Conservation (phyloP, 331 rosid genomes). For the Telfairia occidentalis region DNA sequence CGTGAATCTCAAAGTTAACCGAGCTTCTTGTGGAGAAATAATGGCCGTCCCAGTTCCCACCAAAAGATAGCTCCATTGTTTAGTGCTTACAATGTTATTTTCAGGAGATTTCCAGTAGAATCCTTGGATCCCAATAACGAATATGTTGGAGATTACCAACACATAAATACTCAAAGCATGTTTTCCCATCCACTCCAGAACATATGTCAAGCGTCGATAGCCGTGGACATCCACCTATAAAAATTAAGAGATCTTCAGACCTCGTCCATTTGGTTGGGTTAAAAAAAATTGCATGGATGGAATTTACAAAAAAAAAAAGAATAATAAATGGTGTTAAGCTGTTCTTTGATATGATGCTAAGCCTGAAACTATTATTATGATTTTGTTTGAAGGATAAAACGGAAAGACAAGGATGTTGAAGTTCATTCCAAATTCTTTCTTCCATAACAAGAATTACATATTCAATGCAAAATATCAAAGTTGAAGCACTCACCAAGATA, state of each 20-base stretch:
- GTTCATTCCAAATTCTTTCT: slow-evolving; percentile 1
- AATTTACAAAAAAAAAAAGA: background rate
- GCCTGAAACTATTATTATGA: background rate
- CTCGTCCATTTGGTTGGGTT: background rate
- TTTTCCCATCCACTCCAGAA: slow-evolving; percentile 84
- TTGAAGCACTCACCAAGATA: slow-evolving; percentile 51
- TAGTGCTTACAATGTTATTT: slow-evolving; percentile 56
- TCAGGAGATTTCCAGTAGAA: slow-evolving; percentile 51
- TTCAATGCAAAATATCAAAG: slow-evolving; percentile 2
- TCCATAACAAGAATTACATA: background rate
- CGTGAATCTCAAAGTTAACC: background rate
- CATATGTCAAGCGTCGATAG: slow-evolving; percentile 41
- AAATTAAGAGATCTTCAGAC: slow-evolving; percentile 1
- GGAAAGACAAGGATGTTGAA: background rate
- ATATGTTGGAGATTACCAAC: slow-evolving; percentile 59
- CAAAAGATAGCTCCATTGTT: background rate
- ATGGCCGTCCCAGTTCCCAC: background rate
- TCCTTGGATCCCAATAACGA: slow-evolving; percentile 56
- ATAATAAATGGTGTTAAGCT: background rate
- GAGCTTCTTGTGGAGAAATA: background rate
- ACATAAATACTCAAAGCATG: slow-evolving; percentile 66
- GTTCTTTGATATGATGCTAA: background rate
- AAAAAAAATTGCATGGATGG: background rate
- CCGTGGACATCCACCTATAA: slow-evolving; percentile 68
- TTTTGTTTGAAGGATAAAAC: background rate